Conservation (phyloP, 805 yeast species). For the Kazachstania taianensis region DNA sequence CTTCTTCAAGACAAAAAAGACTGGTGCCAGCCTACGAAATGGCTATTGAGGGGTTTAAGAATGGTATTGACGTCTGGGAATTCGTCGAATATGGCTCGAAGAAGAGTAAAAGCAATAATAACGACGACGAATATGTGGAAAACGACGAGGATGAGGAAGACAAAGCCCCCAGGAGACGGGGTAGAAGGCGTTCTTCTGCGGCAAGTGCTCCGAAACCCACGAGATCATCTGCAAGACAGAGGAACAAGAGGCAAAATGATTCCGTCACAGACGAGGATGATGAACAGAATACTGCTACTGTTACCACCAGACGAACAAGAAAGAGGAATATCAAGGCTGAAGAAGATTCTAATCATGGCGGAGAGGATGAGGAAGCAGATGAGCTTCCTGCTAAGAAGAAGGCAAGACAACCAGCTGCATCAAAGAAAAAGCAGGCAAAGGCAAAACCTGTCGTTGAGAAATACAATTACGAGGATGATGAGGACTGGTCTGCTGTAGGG, state of each 20-base stretch:
- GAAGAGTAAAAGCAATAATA: constrained; percentile 25
- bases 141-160: constrained; percentile 23
- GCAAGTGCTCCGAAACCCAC: constrained; percentile 10
- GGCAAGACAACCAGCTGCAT: constrained; percentile 4
- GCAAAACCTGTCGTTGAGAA: constrained; percentile 7
- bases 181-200: constrained; percentile 6
- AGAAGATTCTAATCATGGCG: constrained; percentile 9
- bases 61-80: constrained; percentile 25
- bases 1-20: constrained; percentile 32
- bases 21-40: constrained; percentile 38
- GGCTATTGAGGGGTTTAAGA: constrained; percentile 34
- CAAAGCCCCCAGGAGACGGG: constrained; percentile 5
- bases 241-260: constrained; percentile 18
- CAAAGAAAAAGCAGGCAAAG: constrained; percentile 9
- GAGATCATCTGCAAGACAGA: constrained; percentile 13
- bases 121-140: constrained; percentile 25
- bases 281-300: constrained; percentile 13
- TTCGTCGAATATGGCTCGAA: constrained; percentile 29
- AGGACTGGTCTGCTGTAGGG: constrained; percentile 26
- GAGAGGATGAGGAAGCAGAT: constrained; percentile 2
- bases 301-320: constrained; percentile 1
- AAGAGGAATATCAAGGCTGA: constrained; percentile 6
- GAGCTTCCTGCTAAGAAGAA: constrained; percentile 6
- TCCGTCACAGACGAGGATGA: constrained; percentile 23
- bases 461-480: constrained; percentile 27